A percentile compares a stretch with the other conserved stretches of the same genome.
Evolutionary conservation across 1,284 basidiomycete species (phyloP).

Genomic region (Ceratobasidium sp.): DNA sequence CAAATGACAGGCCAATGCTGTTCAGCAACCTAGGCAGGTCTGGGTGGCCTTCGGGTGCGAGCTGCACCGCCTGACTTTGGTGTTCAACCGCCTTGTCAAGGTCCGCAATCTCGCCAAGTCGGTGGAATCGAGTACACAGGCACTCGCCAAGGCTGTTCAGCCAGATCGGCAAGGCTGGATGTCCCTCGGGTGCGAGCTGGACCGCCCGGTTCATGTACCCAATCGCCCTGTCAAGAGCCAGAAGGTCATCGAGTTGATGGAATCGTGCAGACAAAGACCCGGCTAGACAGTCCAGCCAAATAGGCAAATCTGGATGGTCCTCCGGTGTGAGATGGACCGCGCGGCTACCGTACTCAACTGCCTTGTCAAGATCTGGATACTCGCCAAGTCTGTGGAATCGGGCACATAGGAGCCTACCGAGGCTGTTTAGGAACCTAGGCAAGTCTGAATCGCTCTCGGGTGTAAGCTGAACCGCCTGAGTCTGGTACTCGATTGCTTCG

Average conservation of each 20-base stretch:
- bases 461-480: too few relatives aligned
- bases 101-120: too few relatives aligned
- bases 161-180: background rate
- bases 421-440: too few relatives aligned
- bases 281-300: background rate
- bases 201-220: background rate
- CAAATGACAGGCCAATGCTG: background rate
- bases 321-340: background rate
- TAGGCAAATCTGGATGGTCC: background rate
- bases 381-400: too few relatives aligned
- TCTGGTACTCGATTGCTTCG: too few relatives aligned
- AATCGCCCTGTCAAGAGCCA: constrained; percentile 7
- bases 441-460: too few relatives aligned
- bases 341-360: too few relatives aligned
- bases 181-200: background rate
- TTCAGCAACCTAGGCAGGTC: background rate
- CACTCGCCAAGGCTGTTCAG: background rate
- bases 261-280: background rate
- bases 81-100: background rate
- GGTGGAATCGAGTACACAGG: background rate
- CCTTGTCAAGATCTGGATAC: too few relatives aligned
- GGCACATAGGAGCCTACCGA: too few relatives aligned
- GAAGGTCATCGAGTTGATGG: background rate
- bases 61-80: background rate
- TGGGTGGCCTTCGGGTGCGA: background rate